Evolutionary conservation across 192 early-diverging fungal genomes (phyloP).

Genomic region (Piromyces finnis): DNA sequence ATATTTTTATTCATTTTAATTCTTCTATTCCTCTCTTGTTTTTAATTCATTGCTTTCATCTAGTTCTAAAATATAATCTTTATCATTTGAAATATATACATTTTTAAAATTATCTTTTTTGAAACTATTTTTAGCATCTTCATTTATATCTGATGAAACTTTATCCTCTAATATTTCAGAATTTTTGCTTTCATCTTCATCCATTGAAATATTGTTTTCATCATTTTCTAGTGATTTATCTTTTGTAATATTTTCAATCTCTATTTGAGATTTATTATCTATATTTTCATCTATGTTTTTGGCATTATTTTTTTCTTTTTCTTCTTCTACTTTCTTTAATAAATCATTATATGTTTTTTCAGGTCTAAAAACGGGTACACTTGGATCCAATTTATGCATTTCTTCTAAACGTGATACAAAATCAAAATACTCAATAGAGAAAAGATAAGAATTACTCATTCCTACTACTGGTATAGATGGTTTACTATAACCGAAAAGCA

Average conservation of each 20-base stretch:
- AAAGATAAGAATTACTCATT: conserved; percentile 20
- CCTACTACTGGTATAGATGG: conserved; percentile 2
- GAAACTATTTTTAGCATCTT: too few species aligned
- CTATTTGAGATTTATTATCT: too few species aligned
- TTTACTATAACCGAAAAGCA: conserved; percentile 1
- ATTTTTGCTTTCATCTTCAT: too few species aligned
- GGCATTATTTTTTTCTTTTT: not conserved
- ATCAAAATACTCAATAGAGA: conserved; percentile 19
- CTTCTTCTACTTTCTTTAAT: not conserved
- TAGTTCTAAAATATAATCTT: not conserved
- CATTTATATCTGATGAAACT: too few species aligned
- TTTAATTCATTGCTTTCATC: not conserved
- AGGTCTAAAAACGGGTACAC: not conserved
- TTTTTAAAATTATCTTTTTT: too few species aligned
- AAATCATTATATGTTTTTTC: not conserved
- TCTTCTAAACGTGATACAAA: not conserved
- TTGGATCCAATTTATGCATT: not conserved
- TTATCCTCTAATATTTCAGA: too few species aligned
- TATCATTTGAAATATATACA: too few species aligned
- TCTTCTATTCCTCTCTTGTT: not conserved
- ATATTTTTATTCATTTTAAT: too few species aligned
- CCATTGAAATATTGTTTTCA: too few species aligned
- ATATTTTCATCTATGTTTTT: not conserved
- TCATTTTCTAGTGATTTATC: too few species aligned
- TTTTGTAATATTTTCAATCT: too few species aligned